Conservation (phyloP, 2,329 filamentous ascomycete genomes). For the Ophiocordyceps australis region DNA sequence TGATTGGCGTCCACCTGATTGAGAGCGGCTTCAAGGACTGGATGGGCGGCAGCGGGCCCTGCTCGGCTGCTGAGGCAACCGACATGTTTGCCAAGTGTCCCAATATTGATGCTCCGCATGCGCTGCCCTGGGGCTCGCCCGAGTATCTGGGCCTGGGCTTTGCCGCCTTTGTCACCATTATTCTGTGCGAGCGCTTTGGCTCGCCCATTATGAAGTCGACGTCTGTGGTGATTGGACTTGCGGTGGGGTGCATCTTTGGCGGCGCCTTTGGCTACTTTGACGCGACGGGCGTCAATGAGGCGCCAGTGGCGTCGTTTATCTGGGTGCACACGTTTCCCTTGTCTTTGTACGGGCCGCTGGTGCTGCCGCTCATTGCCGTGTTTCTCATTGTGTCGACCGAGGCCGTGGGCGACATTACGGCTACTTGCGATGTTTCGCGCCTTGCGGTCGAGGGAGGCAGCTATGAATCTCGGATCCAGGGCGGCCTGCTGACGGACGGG, state of each 20-base stretch:
- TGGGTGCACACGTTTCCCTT: conserved; percentile 67
- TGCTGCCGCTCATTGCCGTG: conserved; percentile 51
- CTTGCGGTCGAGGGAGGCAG: conserved; percentile 54
- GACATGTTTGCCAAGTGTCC: conserved; percentile 45
- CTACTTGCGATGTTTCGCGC: conserved; percentile 63
- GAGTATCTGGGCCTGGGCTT: conserved; percentile 68
- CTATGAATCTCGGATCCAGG: conserved; percentile 64
- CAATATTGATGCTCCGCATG: conserved; percentile 46
- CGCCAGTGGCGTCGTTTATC: conserved; percentile 56
- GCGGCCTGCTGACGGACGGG: conserved; percentile 62
- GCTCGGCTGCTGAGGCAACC: conserved; percentile 19
- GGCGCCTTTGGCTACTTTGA: conserved; percentile 66
- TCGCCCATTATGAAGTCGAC: conserved; percentile 72
- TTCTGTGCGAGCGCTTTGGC: conserved; percentile 65
- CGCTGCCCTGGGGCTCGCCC: conserved; percentile 60
- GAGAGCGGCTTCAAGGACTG: conserved; percentile 56
- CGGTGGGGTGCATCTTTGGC: conserved; percentile 62
- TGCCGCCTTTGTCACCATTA: conserved; percentile 62
- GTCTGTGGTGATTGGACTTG: conserved; percentile 55
- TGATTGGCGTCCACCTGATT: conserved; percentile 60
- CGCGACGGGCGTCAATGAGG: conserved; percentile 48
- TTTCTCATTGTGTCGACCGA: conserved; percentile 63
- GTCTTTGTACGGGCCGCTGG: conserved; percentile 52
- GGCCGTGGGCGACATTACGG: conserved; percentile 64
- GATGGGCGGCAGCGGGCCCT: conserved; percentile 54